Conservation (phyloP, 768 basidiomycete genomes). For the Russula olivacea region DNA sequence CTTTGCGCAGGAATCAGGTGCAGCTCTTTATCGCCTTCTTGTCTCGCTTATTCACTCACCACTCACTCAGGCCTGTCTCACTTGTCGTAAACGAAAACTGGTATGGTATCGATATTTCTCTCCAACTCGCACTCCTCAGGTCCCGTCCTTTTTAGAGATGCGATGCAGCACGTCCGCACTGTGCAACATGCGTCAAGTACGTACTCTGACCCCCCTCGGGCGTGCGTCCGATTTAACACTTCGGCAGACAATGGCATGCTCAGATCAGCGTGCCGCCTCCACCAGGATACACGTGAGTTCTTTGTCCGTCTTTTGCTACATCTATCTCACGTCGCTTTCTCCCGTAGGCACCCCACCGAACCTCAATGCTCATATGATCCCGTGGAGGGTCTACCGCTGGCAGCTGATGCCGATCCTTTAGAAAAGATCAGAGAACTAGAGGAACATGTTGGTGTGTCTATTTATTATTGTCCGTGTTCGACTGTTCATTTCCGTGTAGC, state of each 20-base stretch:
- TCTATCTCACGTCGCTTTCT: slow-evolving; percentile 19
- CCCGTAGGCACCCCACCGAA: slow-evolving; percentile 68
- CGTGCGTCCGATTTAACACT: slow-evolving; percentile 14
- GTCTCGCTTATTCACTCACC: slow-evolving; percentile 13
- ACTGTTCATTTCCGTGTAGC: slow-evolving; percentile 35
- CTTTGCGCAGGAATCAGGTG: slow-evolving; percentile 77
- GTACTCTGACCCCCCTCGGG: slow-evolving; percentile 27
- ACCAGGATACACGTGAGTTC: slow-evolving; percentile 71
- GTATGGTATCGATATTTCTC: slow-evolving; percentile 38
- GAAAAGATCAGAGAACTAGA: slow-evolving; percentile 75
- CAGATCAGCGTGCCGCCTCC: slow-evolving; percentile 80
- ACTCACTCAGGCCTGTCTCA: slow-evolving; percentile 60
- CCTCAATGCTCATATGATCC: slow-evolving; percentile 85
- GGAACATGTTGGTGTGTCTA: slow-evolving; percentile 60
- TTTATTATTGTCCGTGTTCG: slow-evolving; percentile 18
- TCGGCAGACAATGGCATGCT: slow-evolving; percentile 69
- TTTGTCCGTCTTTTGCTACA: slow-evolving; percentile 1
- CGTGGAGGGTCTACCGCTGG: slow-evolving; percentile 71
- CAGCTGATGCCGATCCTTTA: slow-evolving; percentile 70
- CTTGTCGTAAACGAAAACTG: slow-evolving; percentile 80
- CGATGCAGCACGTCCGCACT: slow-evolving; percentile 81
- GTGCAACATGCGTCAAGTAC: slow-evolving; percentile 77
- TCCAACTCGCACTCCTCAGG: slow-evolving; percentile 11
- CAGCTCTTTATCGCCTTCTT: slow-evolving; percentile 1
- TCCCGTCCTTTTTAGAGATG: slow-evolving; percentile 56